Conservation (phyloP, 495 filamentous ascomycete genomes). For the Penicillium paradoxum region DNA sequence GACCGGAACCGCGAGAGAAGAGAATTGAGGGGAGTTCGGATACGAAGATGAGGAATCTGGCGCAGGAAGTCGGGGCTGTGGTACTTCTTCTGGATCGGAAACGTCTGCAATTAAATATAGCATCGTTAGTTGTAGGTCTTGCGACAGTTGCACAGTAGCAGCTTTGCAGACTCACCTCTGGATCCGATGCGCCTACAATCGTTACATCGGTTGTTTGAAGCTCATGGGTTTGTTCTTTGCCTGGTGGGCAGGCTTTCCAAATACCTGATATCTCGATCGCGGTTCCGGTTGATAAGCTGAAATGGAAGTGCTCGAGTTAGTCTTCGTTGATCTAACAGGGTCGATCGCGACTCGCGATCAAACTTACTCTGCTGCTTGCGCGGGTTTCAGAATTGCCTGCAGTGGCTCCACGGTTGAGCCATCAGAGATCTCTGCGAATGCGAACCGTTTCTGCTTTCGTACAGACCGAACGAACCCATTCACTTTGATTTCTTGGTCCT, state of each 20-base stretch:
- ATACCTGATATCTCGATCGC: slow-evolving; percentile 73
- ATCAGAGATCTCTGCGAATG: slow-evolving; percentile 83
- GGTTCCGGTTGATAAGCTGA: slow-evolving; percentile 72
- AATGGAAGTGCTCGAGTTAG: slow-evolving; percentile 7
- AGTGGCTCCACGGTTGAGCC: slow-evolving; percentile 74
- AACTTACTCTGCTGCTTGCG: slow-evolving; percentile 72
- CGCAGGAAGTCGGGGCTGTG: slow-evolving; percentile 86
- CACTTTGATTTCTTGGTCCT: slow-evolving; percentile 51
- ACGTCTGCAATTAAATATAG: slow-evolving; percentile 51
- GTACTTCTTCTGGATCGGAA: slow-evolving; percentile 91
- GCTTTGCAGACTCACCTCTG: slow-evolving; percentile 58
- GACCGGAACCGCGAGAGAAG: slow-evolving; percentile 80
- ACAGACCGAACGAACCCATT: slow-evolving; percentile 81
- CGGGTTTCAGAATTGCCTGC: slow-evolving; percentile 75
- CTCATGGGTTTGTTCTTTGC: slow-evolving; percentile 71
- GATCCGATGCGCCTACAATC: slow-evolving; percentile 70
- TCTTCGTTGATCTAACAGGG: neutral
- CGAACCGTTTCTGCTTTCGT: slow-evolving; percentile 74
- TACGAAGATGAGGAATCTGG: slow-evolving; percentile 81
- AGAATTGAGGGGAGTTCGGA: slow-evolving; percentile 77
- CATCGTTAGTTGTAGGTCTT: slow-evolving; percentile 4
- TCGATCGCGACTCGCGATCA: neutral
- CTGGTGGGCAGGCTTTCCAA: slow-evolving; percentile 68
- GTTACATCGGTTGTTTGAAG: slow-evolving; percentile 63
- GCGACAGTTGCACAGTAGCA: neutral